phyloP scores from a whole-genome alignment of 139 green algal species.

The Gonium pectorale region DNA sequence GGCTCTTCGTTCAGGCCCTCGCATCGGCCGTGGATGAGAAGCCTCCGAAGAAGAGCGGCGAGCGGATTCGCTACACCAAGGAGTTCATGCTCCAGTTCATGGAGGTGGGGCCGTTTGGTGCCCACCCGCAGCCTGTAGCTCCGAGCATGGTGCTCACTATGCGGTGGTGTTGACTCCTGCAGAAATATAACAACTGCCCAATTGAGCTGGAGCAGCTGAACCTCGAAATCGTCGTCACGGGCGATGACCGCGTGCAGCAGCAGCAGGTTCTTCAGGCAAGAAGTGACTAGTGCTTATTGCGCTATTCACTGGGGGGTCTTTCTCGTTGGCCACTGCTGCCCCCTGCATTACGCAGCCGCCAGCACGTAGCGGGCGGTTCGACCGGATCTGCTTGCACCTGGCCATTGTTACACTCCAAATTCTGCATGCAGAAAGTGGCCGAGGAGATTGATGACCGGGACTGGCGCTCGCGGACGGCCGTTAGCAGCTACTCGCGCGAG shows the following conservation, averaged over 20 bases:
- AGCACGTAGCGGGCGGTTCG: too few species aligned
- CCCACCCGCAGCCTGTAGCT: neutral
- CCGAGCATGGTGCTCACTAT: neutral
- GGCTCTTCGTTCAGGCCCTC: neutral
- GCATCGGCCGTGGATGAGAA: constrained; percentile 45
- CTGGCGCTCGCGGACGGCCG: constrained; percentile 68
- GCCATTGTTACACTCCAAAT: neutral
- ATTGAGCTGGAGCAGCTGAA: constrained; percentile 72
- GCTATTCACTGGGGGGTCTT: too few species aligned
- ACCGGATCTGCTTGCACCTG: neutral
- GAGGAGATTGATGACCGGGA: constrained; percentile 76
- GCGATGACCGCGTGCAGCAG: constrained; percentile 70
- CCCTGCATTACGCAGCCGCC: too few species aligned
- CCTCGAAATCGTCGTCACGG: constrained; percentile 71
- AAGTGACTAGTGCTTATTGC: neutral
- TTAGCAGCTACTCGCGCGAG: constrained; percentile 29
- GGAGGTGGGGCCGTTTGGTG: constrained; percentile 58
- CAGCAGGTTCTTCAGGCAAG: constrained; percentile 51
- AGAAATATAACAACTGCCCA: constrained; percentile 73
- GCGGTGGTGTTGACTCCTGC: constrained; percentile 20
- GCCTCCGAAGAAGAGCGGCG: constrained; percentile 66
- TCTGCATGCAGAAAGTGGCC: constrained; percentile 56
- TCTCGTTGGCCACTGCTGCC: too few species aligned
- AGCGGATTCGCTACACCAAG: constrained; percentile 73
- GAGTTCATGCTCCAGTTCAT: constrained; percentile 86